Conservation (phyloP, 2,329 filamentous ascomycete species). For the Cladophialophora psammophila region DNA sequence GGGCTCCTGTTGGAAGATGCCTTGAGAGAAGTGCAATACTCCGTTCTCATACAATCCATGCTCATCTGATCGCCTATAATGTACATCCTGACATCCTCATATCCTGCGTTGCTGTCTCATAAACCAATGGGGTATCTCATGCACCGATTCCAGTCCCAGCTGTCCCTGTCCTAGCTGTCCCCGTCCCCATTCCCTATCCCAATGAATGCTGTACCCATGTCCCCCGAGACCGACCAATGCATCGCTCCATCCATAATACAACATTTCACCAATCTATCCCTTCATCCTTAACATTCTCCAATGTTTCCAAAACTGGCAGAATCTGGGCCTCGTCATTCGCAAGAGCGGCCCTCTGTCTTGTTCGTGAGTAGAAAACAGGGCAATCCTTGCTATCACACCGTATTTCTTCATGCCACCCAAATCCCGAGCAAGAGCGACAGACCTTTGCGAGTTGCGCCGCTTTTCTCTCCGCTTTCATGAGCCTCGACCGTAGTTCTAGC, state of each 20-base stretch:
- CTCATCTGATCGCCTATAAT: not conserved
- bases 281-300: conserved; percentile 47
- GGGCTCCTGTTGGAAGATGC: not conserved
- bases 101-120: not conserved
- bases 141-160: not conserved
- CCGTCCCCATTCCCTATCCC: not conserved
- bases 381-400: conserved; percentile 90
- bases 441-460: conserved; percentile 70
- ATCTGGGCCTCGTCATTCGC: conserved; percentile 48
- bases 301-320: conserved; percentile 47
- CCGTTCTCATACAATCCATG: not conserved
- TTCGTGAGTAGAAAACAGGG: conserved; percentile 78
- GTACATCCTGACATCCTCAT: not conserved
- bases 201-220: not conserved
- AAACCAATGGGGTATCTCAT: conserved; percentile 4
- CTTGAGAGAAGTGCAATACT: not conserved
- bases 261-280: conserved; percentile 48
- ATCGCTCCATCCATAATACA: not conserved
- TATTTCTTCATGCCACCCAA: conserved; percentile 78
- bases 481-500: conserved; percentile 66
- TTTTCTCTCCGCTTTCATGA: conserved; percentile 70
- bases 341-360: conserved; percentile 48
- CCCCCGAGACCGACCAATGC: not conserved
- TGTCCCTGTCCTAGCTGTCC: not conserved
- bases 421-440: conserved; percentile 80